phyloP scores from a whole-genome alignment of 2,329 filamentous ascomycete genomes.

The Sporothrix brasiliensis region DNA sequence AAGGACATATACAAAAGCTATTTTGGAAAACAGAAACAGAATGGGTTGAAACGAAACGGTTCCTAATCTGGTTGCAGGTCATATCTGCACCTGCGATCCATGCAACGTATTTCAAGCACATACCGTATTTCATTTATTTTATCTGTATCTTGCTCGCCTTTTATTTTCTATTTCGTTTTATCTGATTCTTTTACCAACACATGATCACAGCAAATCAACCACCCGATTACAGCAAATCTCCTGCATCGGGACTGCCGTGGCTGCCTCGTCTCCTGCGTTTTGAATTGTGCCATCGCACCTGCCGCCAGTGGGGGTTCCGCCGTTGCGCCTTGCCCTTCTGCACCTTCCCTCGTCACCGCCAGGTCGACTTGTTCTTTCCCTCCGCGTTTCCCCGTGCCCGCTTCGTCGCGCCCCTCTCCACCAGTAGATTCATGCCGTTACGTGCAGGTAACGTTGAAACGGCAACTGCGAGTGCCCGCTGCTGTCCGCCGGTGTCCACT shows the following conservation, averaged over 20 bases:
- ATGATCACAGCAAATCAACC: background rate
- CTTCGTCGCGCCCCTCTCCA: background rate
- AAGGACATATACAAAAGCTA: background rate
- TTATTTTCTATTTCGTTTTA: background rate
- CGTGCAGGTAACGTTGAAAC: slow-evolving; percentile 22
- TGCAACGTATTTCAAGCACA: too few relatives aligned
- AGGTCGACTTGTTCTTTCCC: background rate
- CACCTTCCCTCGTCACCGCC: slow-evolving; percentile 10
- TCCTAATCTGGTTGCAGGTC: background rate
- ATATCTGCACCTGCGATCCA: slow-evolving; percentile 3
- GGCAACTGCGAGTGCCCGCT: background rate
- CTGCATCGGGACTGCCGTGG: background rate
- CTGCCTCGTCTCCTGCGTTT: background rate
- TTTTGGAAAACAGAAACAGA: background rate
- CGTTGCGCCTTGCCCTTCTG: slow-evolving; percentile 6
- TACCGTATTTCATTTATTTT: background rate
- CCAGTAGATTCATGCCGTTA: background rate
- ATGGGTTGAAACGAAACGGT: background rate
- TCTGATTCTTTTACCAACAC: background rate
- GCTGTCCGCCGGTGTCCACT: too few relatives aligned
- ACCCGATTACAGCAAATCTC: background rate
- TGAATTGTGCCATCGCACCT: background rate
- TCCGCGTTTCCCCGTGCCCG: slow-evolving; percentile 8
- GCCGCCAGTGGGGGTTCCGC: background rate
- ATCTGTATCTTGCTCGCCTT: background rate